Evolutionary conservation across 257 asterid genomes (phyloP).

Genomic region (Misopates orontium): DNA sequence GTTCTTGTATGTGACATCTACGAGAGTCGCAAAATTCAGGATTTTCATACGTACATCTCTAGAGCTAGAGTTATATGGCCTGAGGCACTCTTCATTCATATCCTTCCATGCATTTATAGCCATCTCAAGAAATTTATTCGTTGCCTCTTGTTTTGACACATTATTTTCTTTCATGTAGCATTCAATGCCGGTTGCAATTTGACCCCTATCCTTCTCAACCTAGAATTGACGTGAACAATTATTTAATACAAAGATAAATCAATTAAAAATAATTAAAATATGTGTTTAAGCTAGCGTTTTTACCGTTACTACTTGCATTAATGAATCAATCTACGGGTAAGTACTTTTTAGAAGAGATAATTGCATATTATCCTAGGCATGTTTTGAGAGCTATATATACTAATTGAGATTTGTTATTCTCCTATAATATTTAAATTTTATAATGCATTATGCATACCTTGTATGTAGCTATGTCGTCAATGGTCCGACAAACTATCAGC

Average conservation of each 20-base stretch:
- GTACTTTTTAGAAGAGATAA: no score
- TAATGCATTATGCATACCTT: slow-evolving; percentile 22
- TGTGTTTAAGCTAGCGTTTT: no score
- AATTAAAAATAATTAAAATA: no score
- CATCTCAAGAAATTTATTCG: slow-evolving; percentile 30
- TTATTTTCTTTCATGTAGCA: slow-evolving; percentile 48
- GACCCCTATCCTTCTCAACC: slow-evolving; percentile 55
- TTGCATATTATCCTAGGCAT: no score
- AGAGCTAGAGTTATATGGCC: background rate
- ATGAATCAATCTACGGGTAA: no score
- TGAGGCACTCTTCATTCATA: slow-evolving; percentile 39
- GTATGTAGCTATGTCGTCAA: slow-evolving; percentile 6
- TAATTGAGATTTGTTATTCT: no score
- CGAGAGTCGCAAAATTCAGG: slow-evolving; percentile 36
- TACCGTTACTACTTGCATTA: no score
- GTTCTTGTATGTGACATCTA: slow-evolving; percentile 40
- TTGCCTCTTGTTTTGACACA: slow-evolving; percentile 39
- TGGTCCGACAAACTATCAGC: background rate
- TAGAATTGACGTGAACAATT: no score
- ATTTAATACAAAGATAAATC: no score
- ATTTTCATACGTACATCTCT: slow-evolving; percentile 28
- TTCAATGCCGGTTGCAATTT: slow-evolving; percentile 45
- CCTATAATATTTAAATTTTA: no score
- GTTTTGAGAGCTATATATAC: no score
- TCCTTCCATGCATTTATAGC: slow-evolving; percentile 57